Percentiles rank a stretch among this genome's conserved stretches.
Evolutionary conservation across 345 rosid genomes (phyloP).

Genomic region (Acer campestre): DNA sequence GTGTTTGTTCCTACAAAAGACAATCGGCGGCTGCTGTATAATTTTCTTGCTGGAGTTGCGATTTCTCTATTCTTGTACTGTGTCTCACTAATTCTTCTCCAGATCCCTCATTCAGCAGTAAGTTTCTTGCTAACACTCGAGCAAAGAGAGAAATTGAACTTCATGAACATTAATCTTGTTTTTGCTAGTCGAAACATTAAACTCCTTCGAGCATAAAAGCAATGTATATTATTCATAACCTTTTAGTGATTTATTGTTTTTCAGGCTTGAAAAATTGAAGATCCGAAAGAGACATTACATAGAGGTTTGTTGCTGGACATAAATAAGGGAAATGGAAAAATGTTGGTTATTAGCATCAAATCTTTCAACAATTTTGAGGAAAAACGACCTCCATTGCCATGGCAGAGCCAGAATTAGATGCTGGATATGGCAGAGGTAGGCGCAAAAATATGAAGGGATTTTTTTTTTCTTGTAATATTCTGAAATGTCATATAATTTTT

Average conservation of each 20-base stretch:
- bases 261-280: slow-evolving; percentile 37
- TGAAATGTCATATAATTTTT: slow-evolving; percentile 12
- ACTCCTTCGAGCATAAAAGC: not conserved
- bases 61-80: slow-evolving; percentile 60
- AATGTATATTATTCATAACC: not conserved
- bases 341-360: slow-evolving; percentile 13
- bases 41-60: slow-evolving; percentile 64
- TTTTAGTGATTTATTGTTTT: too few relatives aligned
- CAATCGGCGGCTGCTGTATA: slow-evolving; percentile 57
- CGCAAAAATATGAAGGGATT: not conserved
- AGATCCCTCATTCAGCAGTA: slow-evolving; percentile 70
- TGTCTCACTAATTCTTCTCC: slow-evolving; percentile 71
- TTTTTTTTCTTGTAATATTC: slow-evolving; percentile 18
- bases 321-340: slow-evolving; percentile 32
- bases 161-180: not conserved
- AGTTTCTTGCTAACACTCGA: slow-evolving; percentile 24
- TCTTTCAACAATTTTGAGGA: slow-evolving; percentile 21
- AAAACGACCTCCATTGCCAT: slow-evolving; percentile 15
- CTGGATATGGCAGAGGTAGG: slow-evolving; percentile 18
- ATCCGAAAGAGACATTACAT: not conserved
- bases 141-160: not conserved
- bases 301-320: slow-evolving; percentile 13
- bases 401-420: slow-evolving; percentile 17
- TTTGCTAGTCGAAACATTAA: not conserved
- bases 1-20: slow-evolving; percentile 82